phyloP scores from a whole-genome alignment of 176 grass and related monocot species.

The Carex littledalei region DNA sequence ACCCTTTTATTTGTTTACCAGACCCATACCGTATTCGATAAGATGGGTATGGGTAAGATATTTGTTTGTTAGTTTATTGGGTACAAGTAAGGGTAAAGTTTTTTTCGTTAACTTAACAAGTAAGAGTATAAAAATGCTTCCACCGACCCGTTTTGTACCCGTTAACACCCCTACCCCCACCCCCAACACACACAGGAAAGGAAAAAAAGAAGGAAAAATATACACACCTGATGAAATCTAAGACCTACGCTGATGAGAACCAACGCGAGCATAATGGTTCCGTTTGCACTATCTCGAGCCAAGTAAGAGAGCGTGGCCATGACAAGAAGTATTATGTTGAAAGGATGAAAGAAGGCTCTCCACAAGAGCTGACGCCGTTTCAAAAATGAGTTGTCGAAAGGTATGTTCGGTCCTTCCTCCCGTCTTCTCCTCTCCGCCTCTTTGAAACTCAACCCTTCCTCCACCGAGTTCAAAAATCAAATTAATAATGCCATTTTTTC shows the following conservation, averaged over 20 bases:
- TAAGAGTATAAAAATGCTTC: too few species aligned
- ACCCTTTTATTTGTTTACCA: too few species aligned
- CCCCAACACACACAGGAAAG: too few species aligned
- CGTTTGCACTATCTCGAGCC: conserved; percentile 32
- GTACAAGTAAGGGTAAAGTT: too few species aligned
- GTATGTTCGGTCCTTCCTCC: conserved; percentile 25
- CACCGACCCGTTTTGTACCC: too few species aligned
- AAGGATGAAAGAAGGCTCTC: conserved; percentile 38
- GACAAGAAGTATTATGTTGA: conserved; percentile 41
- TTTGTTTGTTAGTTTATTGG: too few species aligned
- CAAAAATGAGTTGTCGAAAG: conserved; percentile 2
- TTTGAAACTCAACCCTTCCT: conserved; percentile 40
- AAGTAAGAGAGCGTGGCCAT: conserved; percentile 34
- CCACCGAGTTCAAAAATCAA: not conserved
- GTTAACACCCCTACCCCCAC: too few species aligned
- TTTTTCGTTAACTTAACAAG: too few species aligned
- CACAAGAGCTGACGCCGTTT: conserved; percentile 31
- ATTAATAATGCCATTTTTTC: not conserved
- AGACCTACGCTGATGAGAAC: conserved; percentile 30
- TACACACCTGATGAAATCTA: conserved; percentile 33
- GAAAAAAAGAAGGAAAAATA: not conserved
- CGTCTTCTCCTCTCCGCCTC: conserved; percentile 37
- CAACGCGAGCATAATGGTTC: conserved; percentile 37
- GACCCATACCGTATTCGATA: too few species aligned
- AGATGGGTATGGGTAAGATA: too few species aligned